These are phyloP conservation scores for Phytophthora cajani DNA, from an alignment of 352 stramenopile genomes.

Conservation along the genomic window DNA sequence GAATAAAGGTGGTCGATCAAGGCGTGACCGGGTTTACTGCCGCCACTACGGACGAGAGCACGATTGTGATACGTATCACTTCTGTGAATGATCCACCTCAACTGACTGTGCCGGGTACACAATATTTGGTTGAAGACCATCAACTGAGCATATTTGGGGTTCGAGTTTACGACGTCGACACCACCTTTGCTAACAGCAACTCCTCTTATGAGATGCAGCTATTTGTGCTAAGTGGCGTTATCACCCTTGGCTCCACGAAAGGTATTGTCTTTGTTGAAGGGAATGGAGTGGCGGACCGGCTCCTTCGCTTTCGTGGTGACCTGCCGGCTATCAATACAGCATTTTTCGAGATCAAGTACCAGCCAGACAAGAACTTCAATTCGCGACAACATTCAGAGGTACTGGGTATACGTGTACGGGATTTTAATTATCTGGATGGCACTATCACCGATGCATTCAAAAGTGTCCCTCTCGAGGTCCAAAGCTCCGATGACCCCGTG, in stretches of 20 bases:
- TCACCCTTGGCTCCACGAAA: conserved; percentile 43
- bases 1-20: conserved; percentile 67
- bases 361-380: conserved; percentile 78
- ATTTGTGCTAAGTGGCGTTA: conserved; percentile 56
- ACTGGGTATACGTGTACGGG: conserved; percentile 60
- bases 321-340: conserved; percentile 68
- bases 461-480: conserved; percentile 51
- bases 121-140: conserved; percentile 66
- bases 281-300: conserved; percentile 52
- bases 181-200: conserved; percentile 36
- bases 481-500: conserved; percentile 54
- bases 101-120: conserved; percentile 54
- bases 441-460: conserved; percentile 53
- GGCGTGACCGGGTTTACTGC: conserved; percentile 63
- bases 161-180: conserved; percentile 67
- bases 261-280: conserved; percentile 58
- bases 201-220: conserved; percentile 66
- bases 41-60: conserved; percentile 42
- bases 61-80: conserved; percentile 44
- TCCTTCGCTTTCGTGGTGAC: conserved; percentile 61
- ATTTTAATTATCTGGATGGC: conserved; percentile 63
- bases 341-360: conserved; percentile 79
- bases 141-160: conserved; percentile 73
- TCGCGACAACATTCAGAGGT: conserved; percentile 63
- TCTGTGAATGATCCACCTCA: conserved; percentile 74